A percentile compares a stretch with the other conserved stretches of the same genome.
These are phyloP conservation scores for Lojkania enalia DNA, from an alignment of 2,329 filamentous ascomycete species.

Conservation along the genomic window DNA sequence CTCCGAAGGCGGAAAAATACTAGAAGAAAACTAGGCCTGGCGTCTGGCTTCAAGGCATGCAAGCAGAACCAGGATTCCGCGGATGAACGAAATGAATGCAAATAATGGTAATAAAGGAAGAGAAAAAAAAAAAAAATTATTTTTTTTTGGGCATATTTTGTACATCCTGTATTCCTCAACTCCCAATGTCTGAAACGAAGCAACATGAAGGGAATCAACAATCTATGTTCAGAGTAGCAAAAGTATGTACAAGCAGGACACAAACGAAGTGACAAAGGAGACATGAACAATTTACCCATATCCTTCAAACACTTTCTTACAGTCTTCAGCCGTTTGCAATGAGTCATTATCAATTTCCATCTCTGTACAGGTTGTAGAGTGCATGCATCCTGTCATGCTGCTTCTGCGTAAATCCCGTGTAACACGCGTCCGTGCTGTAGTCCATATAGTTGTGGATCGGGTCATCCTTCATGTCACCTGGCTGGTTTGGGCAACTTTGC, in stretches of 20 bases:
- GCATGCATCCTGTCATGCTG: constrained; percentile 57
- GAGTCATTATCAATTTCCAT: constrained; percentile 34
- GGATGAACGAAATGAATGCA: no score
- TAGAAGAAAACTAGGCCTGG: no score
- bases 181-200: no score
- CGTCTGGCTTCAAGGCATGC: no score
- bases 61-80: no score
- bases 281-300: constrained; percentile 3
- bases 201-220: no score
- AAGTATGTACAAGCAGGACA: not conserved
- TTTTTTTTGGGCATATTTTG: no score
- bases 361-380: constrained; percentile 54
- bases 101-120: no score
- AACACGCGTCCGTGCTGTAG: constrained; percentile 60
- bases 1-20: no score
- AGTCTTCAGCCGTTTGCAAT: constrained; percentile 1
- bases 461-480: constrained; percentile 46
- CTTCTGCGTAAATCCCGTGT: constrained; percentile 55
- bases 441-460: constrained; percentile 65
- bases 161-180: no score
- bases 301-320: constrained; percentile 1
- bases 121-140: no score
- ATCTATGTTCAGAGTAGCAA: no score
- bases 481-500: constrained; percentile 54
- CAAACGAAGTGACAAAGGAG: not conserved